Evolutionary conservation across 2,329 filamentous ascomycete genomes (phyloP), one percentile per base, ranked within the genome.

Genomic region (Sphaerulina populicola): DNA sequence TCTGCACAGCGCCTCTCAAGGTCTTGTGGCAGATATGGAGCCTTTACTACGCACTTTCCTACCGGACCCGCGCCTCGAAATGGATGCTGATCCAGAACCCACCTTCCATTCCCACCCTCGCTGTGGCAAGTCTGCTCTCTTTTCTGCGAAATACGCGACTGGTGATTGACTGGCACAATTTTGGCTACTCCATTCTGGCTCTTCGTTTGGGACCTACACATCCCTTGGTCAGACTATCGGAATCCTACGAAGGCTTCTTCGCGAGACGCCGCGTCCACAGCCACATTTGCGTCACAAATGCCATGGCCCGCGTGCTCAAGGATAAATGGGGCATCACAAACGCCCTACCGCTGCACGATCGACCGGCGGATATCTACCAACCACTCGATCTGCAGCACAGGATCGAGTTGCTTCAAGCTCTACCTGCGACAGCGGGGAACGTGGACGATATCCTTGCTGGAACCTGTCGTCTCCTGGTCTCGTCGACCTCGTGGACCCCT

Each of bases 151-250:
- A 87, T 60, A 94, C 87, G 36, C 80, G 80, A 51, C 77, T 98
- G 3, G 77, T 97, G 54, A 86, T 97, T 49, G 93, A 98, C 73
- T 98, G 93, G 93, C 93, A 98, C 74, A 98, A 98, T 70, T 97
- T 96, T 69, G 93, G 91, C 60, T 95, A 91, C 76, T 91, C 88
- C 7, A 94, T 98, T 61, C 80, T 98, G 3, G 86, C 78, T 1
- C 69, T 85, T 44, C 83, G 82, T 55, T 72, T 85, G 1, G 79
- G 81, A 0, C 57, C 71, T 1, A 68, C 65, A 5, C 87, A 94
- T 64, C 85, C 84, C 0, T 77, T 96, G n/a, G 88, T 96, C 7
- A 76, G 71, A 27, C 65, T 94, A 7, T 86, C 91, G 21, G 82
- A 81, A 57, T 76, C 76, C 64, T 96, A 96, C 64, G 93, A 98